Percentiles rank a stretch among this genome's conserved stretches.
Conservation (phyloP, 2,329 filamentous ascomycete genomes). For the Dendryphion nanum region DNA sequence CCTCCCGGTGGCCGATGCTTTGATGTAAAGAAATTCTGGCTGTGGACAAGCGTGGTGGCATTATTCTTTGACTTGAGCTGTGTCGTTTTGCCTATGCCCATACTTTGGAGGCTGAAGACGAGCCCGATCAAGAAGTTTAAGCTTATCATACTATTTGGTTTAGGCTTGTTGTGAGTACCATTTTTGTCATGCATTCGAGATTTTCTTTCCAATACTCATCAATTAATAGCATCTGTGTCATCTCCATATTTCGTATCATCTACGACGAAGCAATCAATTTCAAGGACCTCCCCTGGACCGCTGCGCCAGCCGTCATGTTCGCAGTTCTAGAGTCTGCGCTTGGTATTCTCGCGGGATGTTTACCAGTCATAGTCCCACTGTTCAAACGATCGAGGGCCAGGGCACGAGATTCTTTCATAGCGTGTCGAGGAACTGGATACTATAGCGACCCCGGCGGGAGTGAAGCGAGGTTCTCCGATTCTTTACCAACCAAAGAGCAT, state of each 20-base stretch:
- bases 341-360: slow-evolving; percentile 3
- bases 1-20: neutral
- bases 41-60: slow-evolving; percentile 1
- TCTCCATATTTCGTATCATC: slow-evolving; percentile 2
- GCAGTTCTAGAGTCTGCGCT: slow-evolving; percentile 4
- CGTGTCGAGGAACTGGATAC: too few relatives aligned
- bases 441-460: too few relatives aligned
- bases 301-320: slow-evolving; percentile 2
- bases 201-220: neutral
- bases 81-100: slow-evolving; percentile 4
- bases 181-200: neutral
- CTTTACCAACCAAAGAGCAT: too few relatives aligned
- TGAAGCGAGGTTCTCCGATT: too few relatives aligned
- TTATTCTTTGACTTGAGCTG: slow-evolving; percentile 4
- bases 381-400: too few relatives aligned
- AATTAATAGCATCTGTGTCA: slow-evolving; percentile 4
- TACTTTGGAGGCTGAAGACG: slow-evolving; percentile 2
- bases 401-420: too few relatives aligned
- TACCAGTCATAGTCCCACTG: slow-evolving; percentile 4
- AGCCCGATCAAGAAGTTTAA: slow-evolving; percentile 3
- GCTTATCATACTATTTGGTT: slow-evolving; percentile 4
- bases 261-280: slow-evolving; percentile 3
- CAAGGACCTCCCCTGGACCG: slow-evolving; percentile 3
- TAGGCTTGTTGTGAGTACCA: slow-evolving; percentile 6
- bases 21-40: slow-evolving; percentile 2